Percentiles rank a stretch among this genome's conserved stretches.
Evolutionary conservation across 2,329 filamentous ascomycete species (phyloP).

Genomic region (Pseudogymnoascus sp.): DNA sequence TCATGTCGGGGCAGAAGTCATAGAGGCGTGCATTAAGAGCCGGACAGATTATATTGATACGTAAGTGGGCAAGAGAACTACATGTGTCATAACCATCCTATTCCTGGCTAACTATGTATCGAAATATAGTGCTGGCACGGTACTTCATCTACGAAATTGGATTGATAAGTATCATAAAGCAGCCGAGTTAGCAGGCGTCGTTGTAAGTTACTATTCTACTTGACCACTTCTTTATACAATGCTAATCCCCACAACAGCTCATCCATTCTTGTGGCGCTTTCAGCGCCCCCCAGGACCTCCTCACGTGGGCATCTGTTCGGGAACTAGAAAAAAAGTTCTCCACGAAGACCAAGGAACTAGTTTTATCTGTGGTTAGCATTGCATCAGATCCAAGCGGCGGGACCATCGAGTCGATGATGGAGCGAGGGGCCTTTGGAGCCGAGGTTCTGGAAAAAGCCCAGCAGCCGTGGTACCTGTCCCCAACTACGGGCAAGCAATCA

Average conservation of each 20-base stretch:
- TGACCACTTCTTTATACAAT: background rate
- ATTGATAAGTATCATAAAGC: conserved; percentile 19
- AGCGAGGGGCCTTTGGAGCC: background rate
- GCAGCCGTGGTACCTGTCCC: background rate
- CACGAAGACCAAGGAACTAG: background rate
- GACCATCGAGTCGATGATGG: background rate
- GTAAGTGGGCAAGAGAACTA: conserved; percentile 9
- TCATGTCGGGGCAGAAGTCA: conserved; percentile 17
- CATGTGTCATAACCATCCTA: background rate
- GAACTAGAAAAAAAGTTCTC: background rate
- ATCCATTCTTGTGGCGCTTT: background rate
- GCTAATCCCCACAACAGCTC: background rate
- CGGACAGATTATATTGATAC: conserved; percentile 22
- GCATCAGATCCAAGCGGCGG: background rate
- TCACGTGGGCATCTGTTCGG: background rate
- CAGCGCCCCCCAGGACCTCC: background rate
- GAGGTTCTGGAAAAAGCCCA: background rate
- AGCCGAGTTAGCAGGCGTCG: conserved; percentile 17
- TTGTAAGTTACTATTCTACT: conserved; percentile 14
- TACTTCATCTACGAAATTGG: conserved; percentile 14
- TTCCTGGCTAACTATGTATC: background rate
- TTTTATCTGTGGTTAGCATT: background rate
- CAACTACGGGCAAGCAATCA: conserved; percentile 22
- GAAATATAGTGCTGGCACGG: conserved; percentile 9
- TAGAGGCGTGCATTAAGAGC: conserved; percentile 21